Evolutionary conservation across 139 green algal species (phyloP).

Genomic region (Chlorella sp.): DNA sequence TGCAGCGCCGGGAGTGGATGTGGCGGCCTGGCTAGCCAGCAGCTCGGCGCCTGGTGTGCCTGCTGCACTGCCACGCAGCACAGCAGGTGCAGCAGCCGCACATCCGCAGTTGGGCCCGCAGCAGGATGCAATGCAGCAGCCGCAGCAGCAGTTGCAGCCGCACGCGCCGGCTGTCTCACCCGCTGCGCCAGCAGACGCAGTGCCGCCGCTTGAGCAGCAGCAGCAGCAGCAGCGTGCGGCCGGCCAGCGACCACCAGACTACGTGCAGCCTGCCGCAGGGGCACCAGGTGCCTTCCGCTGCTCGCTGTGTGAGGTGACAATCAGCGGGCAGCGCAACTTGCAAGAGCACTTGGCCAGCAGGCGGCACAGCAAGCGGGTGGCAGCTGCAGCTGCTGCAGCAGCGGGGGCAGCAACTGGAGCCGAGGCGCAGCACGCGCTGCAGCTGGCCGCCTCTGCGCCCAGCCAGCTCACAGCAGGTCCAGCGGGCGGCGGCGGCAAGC

Average conservation of each 20-base stretch:
- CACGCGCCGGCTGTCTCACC: background rate
- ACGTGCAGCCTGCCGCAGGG: background rate
- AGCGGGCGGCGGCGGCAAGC: background rate
- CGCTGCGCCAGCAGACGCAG: background rate
- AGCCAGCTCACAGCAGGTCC: background rate
- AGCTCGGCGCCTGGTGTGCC: background rate
- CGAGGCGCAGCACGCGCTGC: background rate
- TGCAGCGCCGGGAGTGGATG: background rate
- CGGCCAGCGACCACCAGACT: too few species aligned
- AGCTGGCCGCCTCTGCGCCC: background rate
- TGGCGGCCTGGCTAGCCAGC: slow-evolving; percentile 1
- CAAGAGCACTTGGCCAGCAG: slow-evolving; percentile 31
- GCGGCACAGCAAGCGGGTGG: slow-evolving; percentile 27
- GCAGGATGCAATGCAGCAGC: too few species aligned
- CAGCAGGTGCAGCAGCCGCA: too few species aligned
- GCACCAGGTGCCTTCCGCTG: background rate
- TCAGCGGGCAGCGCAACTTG: slow-evolving; percentile 24
- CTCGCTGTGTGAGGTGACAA: slow-evolving; percentile 7
- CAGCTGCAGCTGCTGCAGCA: background rate
- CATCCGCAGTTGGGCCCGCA: too few species aligned
- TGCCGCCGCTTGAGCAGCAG: background rate
- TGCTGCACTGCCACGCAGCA: background rate
- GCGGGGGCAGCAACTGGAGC: background rate
- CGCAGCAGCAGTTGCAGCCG: background rate
- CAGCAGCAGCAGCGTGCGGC: background rate